phyloP scores from a whole-genome alignment of 257 asterid species.

The Jacaranda copaia region DNA sequence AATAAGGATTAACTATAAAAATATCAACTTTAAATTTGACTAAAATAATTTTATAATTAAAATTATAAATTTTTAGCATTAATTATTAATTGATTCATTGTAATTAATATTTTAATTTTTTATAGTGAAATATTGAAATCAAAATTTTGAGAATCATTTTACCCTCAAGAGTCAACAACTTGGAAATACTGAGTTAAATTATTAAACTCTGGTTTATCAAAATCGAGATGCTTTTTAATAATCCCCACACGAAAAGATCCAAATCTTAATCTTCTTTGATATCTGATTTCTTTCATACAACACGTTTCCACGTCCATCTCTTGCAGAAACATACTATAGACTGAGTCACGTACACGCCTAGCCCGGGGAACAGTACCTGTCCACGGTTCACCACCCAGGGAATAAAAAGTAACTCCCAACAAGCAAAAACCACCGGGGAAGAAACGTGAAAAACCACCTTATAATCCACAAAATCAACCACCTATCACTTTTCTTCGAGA shows the following conservation, averaged over 20 bases:
- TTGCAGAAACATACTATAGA: background rate
- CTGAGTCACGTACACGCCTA: background rate
- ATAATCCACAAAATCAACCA: slow-evolving; percentile 21
- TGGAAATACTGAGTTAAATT: background rate
- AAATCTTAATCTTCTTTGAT: slow-evolving; percentile 20
- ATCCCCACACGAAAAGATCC: background rate
- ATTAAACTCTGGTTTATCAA: slow-evolving; percentile 15
- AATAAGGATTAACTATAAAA: too few species aligned
- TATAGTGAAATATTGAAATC: too few species aligned
- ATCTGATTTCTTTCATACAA: slow-evolving; percentile 33
- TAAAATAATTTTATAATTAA: too few species aligned
- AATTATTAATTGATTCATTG: too few species aligned
- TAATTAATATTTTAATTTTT: too few species aligned
- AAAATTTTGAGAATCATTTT: background rate
- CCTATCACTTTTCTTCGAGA: slow-evolving; percentile 12
- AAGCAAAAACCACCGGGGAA: background rate
- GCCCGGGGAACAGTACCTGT: background rate
- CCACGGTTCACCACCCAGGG: slow-evolving; percentile 6
- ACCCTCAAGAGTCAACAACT: slow-evolving; percentile 29
- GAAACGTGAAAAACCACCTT: slow-evolving; percentile 22
- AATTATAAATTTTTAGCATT: too few species aligned
- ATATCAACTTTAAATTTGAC: too few species aligned
- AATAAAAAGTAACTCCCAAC: slow-evolving; percentile 14
- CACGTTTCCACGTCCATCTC: slow-evolving; percentile 45
- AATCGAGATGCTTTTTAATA: slow-evolving; percentile 22